These are phyloP conservation scores for Picocystis sp. DNA, from an alignment of 163 green algal species.

Conservation along the genomic window DNA sequence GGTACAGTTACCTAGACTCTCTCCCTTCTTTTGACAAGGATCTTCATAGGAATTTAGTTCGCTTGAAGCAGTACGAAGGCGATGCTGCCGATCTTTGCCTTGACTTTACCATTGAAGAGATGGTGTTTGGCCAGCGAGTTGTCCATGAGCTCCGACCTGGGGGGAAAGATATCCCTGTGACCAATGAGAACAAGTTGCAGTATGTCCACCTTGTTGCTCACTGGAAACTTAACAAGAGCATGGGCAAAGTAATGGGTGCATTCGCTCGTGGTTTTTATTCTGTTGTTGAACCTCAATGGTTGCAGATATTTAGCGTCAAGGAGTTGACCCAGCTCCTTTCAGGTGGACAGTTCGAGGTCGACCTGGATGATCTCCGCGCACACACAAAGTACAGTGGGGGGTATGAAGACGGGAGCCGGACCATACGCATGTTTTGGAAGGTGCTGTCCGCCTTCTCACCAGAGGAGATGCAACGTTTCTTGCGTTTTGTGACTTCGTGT, in stretches of 20 bases:
- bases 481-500: slow-evolving; percentile 70
- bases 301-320: slow-evolving; percentile 54
- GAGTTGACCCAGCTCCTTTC: slow-evolving; percentile 72
- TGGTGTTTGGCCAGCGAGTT: slow-evolving; percentile 33
- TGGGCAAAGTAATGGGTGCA: slow-evolving; percentile 30
- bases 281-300: slow-evolving; percentile 11
- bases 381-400: slow-evolving; percentile 28
- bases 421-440: slow-evolving; percentile 67
- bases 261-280: slow-evolving; percentile 36
- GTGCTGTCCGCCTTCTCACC: slow-evolving; percentile 38
- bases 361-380: slow-evolving; percentile 44
- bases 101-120: slow-evolving; percentile 59
- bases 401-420: slow-evolving; percentile 32
- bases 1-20: slow-evolving; percentile 51
- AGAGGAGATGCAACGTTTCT: slow-evolving; percentile 35
- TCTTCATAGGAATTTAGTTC: slow-evolving; percentile 49
- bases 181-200: slow-evolving; percentile 38
- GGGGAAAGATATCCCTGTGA: slow-evolving; percentile 43
- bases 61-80: slow-evolving; percentile 49
- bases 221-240: slow-evolving; percentile 59
- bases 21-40: slow-evolving; percentile 52
- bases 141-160: slow-evolving; percentile 47
- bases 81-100: slow-evolving; percentile 56
- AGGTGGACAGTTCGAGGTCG: slow-evolving; percentile 36
- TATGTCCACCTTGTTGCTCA: slow-evolving; percentile 49